Percentiles rank a stretch among this genome's conserved stretches.
These are phyloP conservation scores for Solanum infundibuliforme DNA, from an alignment of 257 asterid genomes.

Conservation along the genomic window DNA sequence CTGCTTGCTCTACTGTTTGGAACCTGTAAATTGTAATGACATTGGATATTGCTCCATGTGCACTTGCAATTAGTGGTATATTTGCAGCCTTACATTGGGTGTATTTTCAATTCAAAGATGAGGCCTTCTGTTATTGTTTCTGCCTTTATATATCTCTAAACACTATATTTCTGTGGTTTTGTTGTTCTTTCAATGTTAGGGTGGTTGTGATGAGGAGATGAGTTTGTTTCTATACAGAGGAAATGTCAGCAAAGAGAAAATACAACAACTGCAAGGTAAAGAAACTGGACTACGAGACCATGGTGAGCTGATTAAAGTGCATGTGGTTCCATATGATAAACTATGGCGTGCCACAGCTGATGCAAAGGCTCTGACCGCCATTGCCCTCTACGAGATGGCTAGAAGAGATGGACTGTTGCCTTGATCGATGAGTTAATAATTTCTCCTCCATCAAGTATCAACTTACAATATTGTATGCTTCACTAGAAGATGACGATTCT, in stretches of 20 bases:
- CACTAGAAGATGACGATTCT: not conserved
- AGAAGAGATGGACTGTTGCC: constrained; percentile 51
- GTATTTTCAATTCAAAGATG: not conserved
- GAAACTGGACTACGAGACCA: constrained; percentile 78
- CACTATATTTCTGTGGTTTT: not conserved
- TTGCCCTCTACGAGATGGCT: constrained; percentile 89
- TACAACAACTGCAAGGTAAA: constrained; percentile 59
- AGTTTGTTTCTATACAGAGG: constrained; percentile 69
- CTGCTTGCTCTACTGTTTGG: not conserved
- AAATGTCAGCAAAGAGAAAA: constrained; percentile 45
- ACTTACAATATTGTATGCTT: not conserved
- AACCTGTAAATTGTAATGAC: not conserved
- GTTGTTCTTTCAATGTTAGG: constrained; percentile 25
- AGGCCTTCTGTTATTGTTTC: not conserved
- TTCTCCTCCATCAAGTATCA: not conserved
- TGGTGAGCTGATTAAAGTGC: constrained; percentile 76
- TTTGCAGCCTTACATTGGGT: not conserved
- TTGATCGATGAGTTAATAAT: constrained; percentile 11
- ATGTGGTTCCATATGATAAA: constrained; percentile 55
- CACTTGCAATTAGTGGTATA: not conserved
- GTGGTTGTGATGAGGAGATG: constrained; percentile 84
- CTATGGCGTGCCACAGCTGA: constrained; percentile 86
- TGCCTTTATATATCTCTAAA: not conserved
- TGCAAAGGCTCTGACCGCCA: constrained; percentile 68
- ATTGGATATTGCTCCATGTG: not conserved